Evolutionary conservation across 768 basidiomycete genomes (phyloP).

Genomic region (Strobilomyces echinocephalus): DNA sequence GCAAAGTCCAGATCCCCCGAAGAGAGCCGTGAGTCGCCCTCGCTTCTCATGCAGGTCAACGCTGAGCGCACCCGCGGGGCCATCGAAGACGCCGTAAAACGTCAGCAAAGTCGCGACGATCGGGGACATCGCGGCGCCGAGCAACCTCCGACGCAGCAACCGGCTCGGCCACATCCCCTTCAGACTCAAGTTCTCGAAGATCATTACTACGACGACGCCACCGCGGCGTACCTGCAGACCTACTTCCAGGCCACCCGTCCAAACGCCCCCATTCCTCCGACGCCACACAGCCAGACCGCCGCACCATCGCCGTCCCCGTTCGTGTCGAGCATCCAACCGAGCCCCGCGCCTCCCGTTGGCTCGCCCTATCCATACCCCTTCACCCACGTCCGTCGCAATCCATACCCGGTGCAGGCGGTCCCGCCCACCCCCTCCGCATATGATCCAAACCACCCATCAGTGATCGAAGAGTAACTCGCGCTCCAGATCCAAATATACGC

Average conservation of each 20-base stretch:
- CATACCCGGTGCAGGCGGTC: slow-evolving; percentile 36
- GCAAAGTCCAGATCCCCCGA: slow-evolving; percentile 33
- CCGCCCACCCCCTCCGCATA: slow-evolving; percentile 39
- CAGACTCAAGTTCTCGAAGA: slow-evolving; percentile 49
- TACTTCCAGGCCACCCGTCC: slow-evolving; percentile 61
- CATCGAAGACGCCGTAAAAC: slow-evolving; percentile 17
- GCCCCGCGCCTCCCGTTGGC: slow-evolving; percentile 54
- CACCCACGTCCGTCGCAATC: slow-evolving; percentile 60
- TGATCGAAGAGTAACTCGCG: slow-evolving; percentile 65
- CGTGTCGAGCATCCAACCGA: slow-evolving; percentile 48
- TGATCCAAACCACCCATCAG: slow-evolving; percentile 41
- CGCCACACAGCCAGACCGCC: slow-evolving; percentile 69
- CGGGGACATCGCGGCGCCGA: slow-evolving; percentile 18
- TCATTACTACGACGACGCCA: slow-evolving; percentile 57
- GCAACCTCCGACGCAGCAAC: slow-evolving; percentile 18
- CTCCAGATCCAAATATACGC: slow-evolving; percentile 78
- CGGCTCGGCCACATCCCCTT: slow-evolving; percentile 35
- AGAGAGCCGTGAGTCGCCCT: slow-evolving; percentile 28
- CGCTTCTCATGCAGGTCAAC: slow-evolving; percentile 4
- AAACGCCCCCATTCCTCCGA: slow-evolving; percentile 74
- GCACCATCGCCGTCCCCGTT: slow-evolving; percentile 71
- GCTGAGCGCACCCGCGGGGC: slow-evolving; percentile 16
- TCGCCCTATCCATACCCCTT: slow-evolving; percentile 81
- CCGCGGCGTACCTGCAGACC: slow-evolving; percentile 53
- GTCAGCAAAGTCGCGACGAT: slow-evolving; percentile 20